Evolutionary conservation across 148 eudicot genomes (phyloP).

Genomic region (Amaranthus palmeri): DNA sequence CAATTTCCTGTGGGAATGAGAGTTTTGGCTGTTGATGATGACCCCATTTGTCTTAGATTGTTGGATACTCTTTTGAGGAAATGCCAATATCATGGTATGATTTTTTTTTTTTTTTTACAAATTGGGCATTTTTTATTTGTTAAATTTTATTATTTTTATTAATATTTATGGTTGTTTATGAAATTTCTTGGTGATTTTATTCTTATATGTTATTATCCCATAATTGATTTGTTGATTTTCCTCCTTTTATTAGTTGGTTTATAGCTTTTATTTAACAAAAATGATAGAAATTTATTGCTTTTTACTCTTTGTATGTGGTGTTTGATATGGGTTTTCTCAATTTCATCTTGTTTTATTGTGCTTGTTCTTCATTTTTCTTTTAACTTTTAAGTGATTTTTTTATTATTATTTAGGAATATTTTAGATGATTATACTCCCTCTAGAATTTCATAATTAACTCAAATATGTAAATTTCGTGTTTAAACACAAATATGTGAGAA

Average conservation of each 20-base stretch:
- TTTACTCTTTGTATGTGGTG: not conserved
- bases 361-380: conserved; percentile 15
- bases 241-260: not conserved
- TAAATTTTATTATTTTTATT: not conserved
- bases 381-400: conserved; percentile 9
- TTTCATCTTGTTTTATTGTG: not conserved
- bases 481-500: not conserved
- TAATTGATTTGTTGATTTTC: not conserved
- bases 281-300: conserved; percentile 1
- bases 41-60: conserved; percentile 44
- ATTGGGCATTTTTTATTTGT: not conserved
- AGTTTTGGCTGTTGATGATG: conserved; percentile 62
- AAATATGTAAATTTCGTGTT: not conserved
- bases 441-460: no score
- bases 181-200: not conserved
- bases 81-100: conserved; percentile 51
- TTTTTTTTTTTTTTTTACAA: not conserved
- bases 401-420: not conserved
- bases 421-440: not conserved
- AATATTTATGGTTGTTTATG: not conserved
- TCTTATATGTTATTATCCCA: not conserved
- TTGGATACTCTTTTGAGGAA: conserved; percentile 46
- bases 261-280: not conserved
- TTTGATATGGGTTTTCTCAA: conserved; percentile 1
- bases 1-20: conserved; percentile 63